phyloP scores from a whole-genome alignment of 768 basidiomycete genomes.

The Cytidiella melzeri region DNA sequence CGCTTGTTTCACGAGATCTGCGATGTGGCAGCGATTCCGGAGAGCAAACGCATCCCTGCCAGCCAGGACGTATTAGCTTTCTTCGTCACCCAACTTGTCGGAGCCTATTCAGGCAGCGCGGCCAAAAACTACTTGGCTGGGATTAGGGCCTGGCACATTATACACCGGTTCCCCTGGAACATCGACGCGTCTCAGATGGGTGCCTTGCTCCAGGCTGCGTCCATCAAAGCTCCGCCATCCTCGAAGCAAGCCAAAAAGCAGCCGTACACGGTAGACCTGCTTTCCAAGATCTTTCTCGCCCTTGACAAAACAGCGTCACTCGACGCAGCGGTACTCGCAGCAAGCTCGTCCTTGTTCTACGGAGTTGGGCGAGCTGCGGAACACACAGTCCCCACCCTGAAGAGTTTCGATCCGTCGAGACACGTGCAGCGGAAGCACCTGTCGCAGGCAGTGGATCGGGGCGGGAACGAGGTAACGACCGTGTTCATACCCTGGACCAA shows the following conservation, averaged over 20 bases:
- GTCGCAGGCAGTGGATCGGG: slow-evolving; percentile 13
- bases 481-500: slow-evolving; percentile 29
- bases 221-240: slow-evolving; percentile 23
- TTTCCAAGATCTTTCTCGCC: slow-evolving; percentile 13
- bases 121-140: slow-evolving; percentile 34
- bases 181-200: slow-evolving; percentile 24
- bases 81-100: too few species aligned
- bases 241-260: slow-evolving; percentile 24
- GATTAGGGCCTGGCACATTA: slow-evolving; percentile 39
- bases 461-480: slow-evolving; percentile 21
- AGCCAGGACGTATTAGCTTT: slow-evolving; percentile 12
- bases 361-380: slow-evolving; percentile 29
- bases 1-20: too few species aligned
- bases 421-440: slow-evolving; percentile 28
- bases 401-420: slow-evolving; percentile 21
- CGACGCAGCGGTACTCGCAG: slow-evolving; percentile 31
- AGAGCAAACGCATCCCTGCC: slow-evolving; percentile 27
- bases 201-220: slow-evolving; percentile 25
- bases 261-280: slow-evolving; percentile 26
- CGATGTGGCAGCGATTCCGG: slow-evolving; percentile 22
- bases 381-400: slow-evolving; percentile 30
- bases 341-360: slow-evolving; percentile 35
- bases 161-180: slow-evolving; percentile 25
- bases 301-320: slow-evolving; percentile 26
- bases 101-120: too few species aligned